Conservation (phyloP, 768 basidiomycete species). For the Chiua virens region DNA sequence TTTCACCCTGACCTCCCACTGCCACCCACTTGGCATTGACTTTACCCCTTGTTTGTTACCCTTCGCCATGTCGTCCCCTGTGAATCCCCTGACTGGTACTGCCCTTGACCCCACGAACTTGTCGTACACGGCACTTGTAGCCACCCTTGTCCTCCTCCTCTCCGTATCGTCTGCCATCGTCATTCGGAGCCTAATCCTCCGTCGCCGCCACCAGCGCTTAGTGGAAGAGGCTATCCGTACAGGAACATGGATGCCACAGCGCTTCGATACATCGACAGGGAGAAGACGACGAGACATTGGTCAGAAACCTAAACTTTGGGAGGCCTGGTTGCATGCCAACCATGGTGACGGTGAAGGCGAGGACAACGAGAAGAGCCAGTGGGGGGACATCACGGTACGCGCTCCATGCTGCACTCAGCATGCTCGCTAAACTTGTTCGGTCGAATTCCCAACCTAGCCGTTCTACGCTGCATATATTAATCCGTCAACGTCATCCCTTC, state of each 20-base stretch:
- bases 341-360: conserved; percentile 11
- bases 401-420: background rate
- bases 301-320: conserved; percentile 33
- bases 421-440: background rate
- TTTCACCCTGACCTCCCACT: background rate
- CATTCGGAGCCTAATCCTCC: conserved; percentile 60
- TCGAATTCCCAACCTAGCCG: conserved; percentile 18
- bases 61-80: conserved; percentile 18
- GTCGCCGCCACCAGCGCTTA: conserved; percentile 56
- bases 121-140: conserved; percentile 48
- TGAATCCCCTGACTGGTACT: conserved; percentile 1
- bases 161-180: conserved; percentile 68
- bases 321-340: conserved; percentile 20
- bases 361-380: conserved; percentile 20
- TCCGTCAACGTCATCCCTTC: conserved; percentile 6
- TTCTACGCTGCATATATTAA: conserved; percentile 21
- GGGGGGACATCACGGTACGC: conserved; percentile 30
- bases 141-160: conserved; percentile 67
- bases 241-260: conserved; percentile 55
- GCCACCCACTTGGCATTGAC: conserved; percentile 3
- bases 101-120: conserved; percentile 2
- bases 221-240: conserved; percentile 65
- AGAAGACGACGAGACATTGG: conserved; percentile 29
- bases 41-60: background rate
- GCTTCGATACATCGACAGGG: conserved; percentile 10